phyloP scores from a whole-genome alignment of 768 basidiomycete species.

The Podaxis sp. region DNA sequence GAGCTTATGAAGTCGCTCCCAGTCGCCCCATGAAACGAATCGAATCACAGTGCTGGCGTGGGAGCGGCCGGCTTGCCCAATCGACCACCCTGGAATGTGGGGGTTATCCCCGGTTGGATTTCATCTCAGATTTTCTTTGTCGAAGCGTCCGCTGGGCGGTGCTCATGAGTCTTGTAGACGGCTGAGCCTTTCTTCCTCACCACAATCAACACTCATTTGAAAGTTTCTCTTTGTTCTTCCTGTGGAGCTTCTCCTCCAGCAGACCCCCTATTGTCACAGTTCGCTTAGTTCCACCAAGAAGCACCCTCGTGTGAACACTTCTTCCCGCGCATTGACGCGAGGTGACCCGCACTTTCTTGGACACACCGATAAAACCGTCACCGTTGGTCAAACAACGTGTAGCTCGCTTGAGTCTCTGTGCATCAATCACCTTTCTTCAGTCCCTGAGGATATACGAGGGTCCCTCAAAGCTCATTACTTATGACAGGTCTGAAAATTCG shows the following conservation, averaged over 20 bases:
- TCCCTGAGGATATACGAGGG: neutral
- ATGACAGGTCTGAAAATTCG: neutral
- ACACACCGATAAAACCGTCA: neutral
- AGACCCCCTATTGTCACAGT: neutral
- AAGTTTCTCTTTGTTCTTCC: neutral
- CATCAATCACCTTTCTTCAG: neutral
- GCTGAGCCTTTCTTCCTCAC: neutral
- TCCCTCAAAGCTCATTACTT: neutral
- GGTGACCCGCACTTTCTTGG: neutral
- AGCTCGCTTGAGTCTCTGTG: neutral
- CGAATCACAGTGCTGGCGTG: neutral
- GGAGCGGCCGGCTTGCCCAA: neutral
- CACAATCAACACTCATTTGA: neutral
- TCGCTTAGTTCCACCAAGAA: slow-evolving; percentile 4
- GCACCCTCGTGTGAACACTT: neutral
- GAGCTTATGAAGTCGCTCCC: neutral
- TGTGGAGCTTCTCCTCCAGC: neutral
- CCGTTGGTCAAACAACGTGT: neutral
- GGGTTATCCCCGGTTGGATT: neutral
- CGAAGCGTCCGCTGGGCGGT: neutral
- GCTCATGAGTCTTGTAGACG: neutral
- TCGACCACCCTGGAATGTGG: neutral
- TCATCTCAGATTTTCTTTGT: neutral
- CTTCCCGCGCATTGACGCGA: neutral
- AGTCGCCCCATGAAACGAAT: neutral